Conservation (phyloP, 768 basidiomycete genomes). For the Dentipellis fragilis region DNA sequence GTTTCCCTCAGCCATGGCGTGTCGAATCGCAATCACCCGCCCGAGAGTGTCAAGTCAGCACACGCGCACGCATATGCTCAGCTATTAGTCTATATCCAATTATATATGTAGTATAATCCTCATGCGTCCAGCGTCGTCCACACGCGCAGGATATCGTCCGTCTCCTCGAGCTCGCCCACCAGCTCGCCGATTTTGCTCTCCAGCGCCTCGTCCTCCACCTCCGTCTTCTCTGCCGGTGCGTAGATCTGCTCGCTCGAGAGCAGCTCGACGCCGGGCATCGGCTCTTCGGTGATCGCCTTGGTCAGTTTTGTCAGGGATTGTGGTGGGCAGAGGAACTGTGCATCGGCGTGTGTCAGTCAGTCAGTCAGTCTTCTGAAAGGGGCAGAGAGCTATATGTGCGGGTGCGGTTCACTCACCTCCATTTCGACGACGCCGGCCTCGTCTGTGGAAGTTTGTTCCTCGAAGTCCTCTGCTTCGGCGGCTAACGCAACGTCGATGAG, state of each 20-base stretch:
- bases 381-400: too few species aligned
- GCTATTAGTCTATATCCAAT: not conserved
- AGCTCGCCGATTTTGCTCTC: constrained; percentile 3
- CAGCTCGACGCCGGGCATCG: constrained; percentile 6
- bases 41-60: not conserved
- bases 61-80: not conserved
- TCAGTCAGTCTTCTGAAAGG: not conserved
- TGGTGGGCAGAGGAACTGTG: constrained; percentile 11
- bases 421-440: not conserved
- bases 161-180: constrained; percentile 10
- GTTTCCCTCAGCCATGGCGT: not conserved
- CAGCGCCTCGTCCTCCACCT: constrained; percentile 11
- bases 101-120: not conserved
- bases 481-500: constrained; percentile 8
- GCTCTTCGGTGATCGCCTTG: constrained; percentile 2
- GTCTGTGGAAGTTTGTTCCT: not conserved
- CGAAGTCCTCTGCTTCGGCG: constrained; percentile 13
- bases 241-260: constrained; percentile 10
- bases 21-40: not conserved
- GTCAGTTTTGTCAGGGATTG: constrained; percentile 7
- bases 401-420: not conserved
- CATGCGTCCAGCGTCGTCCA: constrained; percentile 11
- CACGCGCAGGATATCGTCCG: constrained; percentile 11
- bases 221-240: constrained; percentile 16
- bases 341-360: not conserved